phyloP scores from a whole-genome alignment of 371 early-diverging fungal species.

The Rhizopus arrhizus region DNA sequence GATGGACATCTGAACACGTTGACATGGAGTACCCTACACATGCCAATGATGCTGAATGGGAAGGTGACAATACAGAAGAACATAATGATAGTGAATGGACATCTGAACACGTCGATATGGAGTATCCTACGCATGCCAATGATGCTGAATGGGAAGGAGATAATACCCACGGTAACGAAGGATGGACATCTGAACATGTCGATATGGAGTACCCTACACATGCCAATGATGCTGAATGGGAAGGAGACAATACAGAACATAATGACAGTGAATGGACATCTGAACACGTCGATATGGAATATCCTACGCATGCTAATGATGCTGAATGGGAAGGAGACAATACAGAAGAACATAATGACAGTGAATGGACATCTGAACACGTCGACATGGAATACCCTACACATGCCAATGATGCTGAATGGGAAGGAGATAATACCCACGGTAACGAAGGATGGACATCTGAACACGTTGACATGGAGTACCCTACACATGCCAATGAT shows the following conservation, averaged over 20 bases:
- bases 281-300: slow-evolving; percentile 12
- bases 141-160: slow-evolving; percentile 10
- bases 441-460: not conserved
- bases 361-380: slow-evolving; percentile 32
- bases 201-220: not conserved
- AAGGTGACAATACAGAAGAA: not conserved
- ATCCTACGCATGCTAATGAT: slow-evolving; percentile 15
- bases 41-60: no score
- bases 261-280: slow-evolving; percentile 16
- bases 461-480: not conserved
- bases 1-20: slow-evolving; percentile 12
- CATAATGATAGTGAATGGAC: slow-evolving; percentile 25
- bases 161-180: slow-evolving; percentile 11
- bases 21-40: not conserved
- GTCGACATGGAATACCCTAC: not conserved
- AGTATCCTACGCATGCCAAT: not conserved
- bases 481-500: not conserved
- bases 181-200: slow-evolving; percentile 34
- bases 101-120: slow-evolving; percentile 16
- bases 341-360: slow-evolving; percentile 5
- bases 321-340: slow-evolving; percentile 12
- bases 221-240: no score
- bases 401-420: slow-evolving; percentile 18
- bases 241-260: not conserved
- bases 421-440: slow-evolving; percentile 9